Percentiles rank a stretch among this genome's conserved stretches.
phyloP scores from a whole-genome alignment of 306 rosid genomes.

The Luffa acutangula region DNA sequence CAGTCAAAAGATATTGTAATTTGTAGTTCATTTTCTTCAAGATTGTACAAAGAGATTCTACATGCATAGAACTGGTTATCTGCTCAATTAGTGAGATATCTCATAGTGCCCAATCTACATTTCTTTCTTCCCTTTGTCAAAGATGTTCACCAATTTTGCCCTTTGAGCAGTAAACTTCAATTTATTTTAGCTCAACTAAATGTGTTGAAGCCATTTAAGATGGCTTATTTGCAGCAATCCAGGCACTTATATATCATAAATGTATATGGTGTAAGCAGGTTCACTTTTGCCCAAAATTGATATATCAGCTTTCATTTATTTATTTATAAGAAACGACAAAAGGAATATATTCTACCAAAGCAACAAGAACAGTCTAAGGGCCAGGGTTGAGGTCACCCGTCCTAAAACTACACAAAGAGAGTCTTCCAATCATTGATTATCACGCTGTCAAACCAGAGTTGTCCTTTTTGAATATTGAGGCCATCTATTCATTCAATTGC shows the following conservation, averaged over 20 bases:
- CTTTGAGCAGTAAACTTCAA: not conserved
- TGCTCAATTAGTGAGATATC: not conserved
- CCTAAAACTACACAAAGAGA: too few species aligned
- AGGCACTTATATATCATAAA: not conserved
- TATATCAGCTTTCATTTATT: too few species aligned
- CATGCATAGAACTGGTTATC: not conserved
- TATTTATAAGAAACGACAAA: too few species aligned
- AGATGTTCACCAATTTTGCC: not conserved
- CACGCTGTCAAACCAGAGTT: too few species aligned
- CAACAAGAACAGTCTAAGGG: too few species aligned
- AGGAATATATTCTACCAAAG: too few species aligned
- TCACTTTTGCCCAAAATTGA: too few species aligned
- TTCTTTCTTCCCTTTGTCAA: not conserved
- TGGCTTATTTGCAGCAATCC: not conserved
- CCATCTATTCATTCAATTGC: too few species aligned
- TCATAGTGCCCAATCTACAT: not conserved
- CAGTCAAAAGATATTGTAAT: not conserved
- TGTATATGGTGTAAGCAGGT: not conserved
- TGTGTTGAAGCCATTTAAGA: not conserved
- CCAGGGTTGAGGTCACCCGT: too few species aligned
- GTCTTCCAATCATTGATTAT: too few species aligned
- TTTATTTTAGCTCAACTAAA: not conserved
- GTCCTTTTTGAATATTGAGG: too few species aligned
- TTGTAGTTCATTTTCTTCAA: conserved; percentile 7
- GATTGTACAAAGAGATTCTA: conserved; percentile 8